These are phyloP conservation scores for Malus sieversii DNA, from an alignment of 306 rosid genomes.

Conservation along the genomic window DNA sequence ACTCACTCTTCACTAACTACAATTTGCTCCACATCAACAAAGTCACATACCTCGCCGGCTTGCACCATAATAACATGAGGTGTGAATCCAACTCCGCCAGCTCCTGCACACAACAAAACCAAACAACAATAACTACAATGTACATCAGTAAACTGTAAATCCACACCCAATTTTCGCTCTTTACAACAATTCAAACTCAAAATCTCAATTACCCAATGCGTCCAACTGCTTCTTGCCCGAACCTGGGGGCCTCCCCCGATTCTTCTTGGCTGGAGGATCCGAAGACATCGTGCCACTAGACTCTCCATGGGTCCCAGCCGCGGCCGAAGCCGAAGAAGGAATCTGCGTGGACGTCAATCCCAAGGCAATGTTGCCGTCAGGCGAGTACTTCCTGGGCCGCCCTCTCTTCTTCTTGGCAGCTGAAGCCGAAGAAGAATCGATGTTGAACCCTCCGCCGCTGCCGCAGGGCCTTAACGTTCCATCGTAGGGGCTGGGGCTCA, in stretches of 20 bases:
- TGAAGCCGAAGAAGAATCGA: conserved; percentile 27
- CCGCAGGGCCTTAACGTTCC: conserved; percentile 38
- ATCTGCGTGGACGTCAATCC: conserved; percentile 46
- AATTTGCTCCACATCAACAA: background rate
- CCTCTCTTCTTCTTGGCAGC: conserved; percentile 72
- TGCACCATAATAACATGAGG: conserved; percentile 68
- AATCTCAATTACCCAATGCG: conserved; percentile 37
- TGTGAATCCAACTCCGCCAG: conserved; percentile 47
- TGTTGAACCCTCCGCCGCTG: conserved; percentile 29
- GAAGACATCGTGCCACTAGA: conserved; percentile 46
- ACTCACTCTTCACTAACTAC: background rate
- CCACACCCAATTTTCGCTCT: background rate
- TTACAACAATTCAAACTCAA: background rate
- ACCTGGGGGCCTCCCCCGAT: conserved; percentile 79
- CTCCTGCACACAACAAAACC: conserved; percentile 36
- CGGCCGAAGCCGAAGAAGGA: conserved; percentile 28
- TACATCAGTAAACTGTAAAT: background rate
- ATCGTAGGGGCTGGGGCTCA: conserved; percentile 38
- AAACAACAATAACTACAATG: background rate
- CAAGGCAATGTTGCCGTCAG: conserved; percentile 66
- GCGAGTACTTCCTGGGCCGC: conserved; percentile 72
- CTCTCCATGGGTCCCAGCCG: conserved; percentile 26
- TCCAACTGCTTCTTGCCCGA: conserved; percentile 66
- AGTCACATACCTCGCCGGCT: conserved; percentile 57
- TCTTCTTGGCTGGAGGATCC: conserved; percentile 50